These are phyloP conservation scores for Globomyces pollinis-pini DNA, from an alignment of 192 early-diverging fungal species.

Conservation along the genomic window DNA sequence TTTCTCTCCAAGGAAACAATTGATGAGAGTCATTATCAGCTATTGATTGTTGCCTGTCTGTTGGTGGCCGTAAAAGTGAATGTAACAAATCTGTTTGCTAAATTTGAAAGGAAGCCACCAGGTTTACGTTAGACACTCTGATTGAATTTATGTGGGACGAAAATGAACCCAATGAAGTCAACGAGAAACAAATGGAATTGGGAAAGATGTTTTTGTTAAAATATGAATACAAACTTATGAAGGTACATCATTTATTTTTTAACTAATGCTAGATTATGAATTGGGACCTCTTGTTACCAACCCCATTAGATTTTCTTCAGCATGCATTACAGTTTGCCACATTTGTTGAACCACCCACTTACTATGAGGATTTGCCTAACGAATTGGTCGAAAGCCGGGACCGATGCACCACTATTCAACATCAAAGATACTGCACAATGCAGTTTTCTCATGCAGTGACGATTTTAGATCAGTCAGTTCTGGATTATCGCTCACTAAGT, in stretches of 20 bases:
- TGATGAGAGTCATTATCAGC: background rate
- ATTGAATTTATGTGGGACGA: constrained; percentile 9
- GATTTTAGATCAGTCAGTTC: background rate
- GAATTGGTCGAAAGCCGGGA: background rate
- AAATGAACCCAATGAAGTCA: background rate
- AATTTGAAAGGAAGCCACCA: background rate
- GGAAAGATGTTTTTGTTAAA: constrained; percentile 4
- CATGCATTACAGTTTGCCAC: constrained; percentile 5
- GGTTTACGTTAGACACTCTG: background rate
- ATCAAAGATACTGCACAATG: background rate
- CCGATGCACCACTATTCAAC: background rate
- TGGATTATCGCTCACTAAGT: background rate
- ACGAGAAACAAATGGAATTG: background rate
- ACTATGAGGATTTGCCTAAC: background rate
- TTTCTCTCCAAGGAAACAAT: background rate
- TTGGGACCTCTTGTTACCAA: constrained; percentile 4
- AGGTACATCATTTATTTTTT: too few species aligned
- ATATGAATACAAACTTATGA: constrained; percentile 6
- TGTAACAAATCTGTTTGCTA: background rate
- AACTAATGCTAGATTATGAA: background rate
- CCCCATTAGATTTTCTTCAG: background rate
- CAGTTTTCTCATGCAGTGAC: constrained; percentile 3
- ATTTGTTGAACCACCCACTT: background rate
- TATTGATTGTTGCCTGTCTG: background rate
- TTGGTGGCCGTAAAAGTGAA: background rate